Conservation (phyloP, 768 basidiomycete genomes). For the Dentipellis fragilis region DNA sequence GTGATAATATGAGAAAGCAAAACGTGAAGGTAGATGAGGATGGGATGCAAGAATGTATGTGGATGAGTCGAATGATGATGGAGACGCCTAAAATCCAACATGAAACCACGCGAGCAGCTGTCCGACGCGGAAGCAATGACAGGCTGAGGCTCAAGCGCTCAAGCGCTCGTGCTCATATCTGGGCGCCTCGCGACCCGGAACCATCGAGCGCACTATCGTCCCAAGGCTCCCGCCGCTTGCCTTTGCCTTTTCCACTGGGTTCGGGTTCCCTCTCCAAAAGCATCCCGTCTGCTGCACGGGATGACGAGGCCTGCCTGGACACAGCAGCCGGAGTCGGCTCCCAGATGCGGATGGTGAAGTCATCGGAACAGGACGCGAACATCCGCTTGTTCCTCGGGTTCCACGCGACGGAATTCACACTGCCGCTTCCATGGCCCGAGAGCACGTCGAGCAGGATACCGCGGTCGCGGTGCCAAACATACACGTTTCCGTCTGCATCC, state of each 20-base stretch:
- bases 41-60: constrained; percentile 9
- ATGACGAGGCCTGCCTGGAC: constrained; percentile 7
- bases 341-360: constrained; percentile 87
- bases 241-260: constrained; percentile 50
- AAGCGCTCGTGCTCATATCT: not conserved
- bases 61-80: constrained; percentile 6
- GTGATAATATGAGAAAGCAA: constrained; percentile 7
- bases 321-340: constrained; percentile 34
- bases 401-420: constrained; percentile 96
- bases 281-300: not conserved
- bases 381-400: constrained; percentile 81
- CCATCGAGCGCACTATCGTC: constrained; percentile 22
- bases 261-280: constrained; percentile 8
- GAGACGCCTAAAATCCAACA: not conserved
- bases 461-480: constrained; percentile 90
- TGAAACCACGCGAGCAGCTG: not conserved
- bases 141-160: not conserved
- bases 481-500: constrained; percentile 75
- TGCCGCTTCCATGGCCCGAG: constrained; percentile 76
- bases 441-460: constrained; percentile 81
- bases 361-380: constrained; percentile 97
- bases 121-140: not conserved
- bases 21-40: constrained; percentile 12
- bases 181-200: constrained; percentile 9
- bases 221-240: constrained; percentile 44